phyloP scores from a whole-genome alignment of 768 basidiomycete genomes.

The Multifurca ochricompacta region DNA sequence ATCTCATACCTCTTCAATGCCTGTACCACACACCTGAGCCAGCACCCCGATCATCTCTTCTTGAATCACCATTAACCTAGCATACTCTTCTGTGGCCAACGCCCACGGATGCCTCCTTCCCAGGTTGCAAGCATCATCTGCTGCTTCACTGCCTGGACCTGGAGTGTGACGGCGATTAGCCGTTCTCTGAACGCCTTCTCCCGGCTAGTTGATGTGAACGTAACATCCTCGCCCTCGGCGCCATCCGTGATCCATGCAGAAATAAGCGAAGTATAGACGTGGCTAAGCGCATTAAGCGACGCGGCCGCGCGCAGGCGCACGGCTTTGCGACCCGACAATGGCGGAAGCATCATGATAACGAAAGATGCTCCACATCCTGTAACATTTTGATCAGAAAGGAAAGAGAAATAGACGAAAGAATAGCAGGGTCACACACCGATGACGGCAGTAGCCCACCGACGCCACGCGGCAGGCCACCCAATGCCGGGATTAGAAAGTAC shows the following conservation, averaged over 20 bases:
- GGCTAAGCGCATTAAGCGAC: conserved; percentile 33
- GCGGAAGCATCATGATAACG: conserved; percentile 48
- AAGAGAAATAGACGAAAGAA: too few relatives aligned
- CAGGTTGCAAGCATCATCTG: conserved; percentile 35
- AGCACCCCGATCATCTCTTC: conserved; percentile 35
- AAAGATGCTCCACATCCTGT: conserved; percentile 43
- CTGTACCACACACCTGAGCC: conserved; percentile 31
- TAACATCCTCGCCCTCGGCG: conserved; percentile 5
- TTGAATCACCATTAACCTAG: conserved; percentile 34
- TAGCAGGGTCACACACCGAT: conserved; percentile 32
- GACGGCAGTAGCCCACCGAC: conserved; percentile 42
- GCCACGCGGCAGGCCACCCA: conserved; percentile 48
- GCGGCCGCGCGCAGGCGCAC: conserved; percentile 38
- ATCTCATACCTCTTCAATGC: not conserved
- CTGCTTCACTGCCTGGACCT: conserved; percentile 29
- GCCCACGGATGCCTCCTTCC: conserved; percentile 43
- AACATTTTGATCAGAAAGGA: not conserved
- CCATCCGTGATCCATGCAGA: conserved; percentile 33
- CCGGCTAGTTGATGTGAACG: conserved; percentile 22
- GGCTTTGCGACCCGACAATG: conserved; percentile 40
- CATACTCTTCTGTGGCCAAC: conserved; percentile 44
- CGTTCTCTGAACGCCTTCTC: conserved; percentile 25
- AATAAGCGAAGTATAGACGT: conserved; percentile 37
- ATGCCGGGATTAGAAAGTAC: conserved; percentile 43
- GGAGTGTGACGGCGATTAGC: conserved; percentile 28